phyloP scores from a whole-genome alignment of 345 rosid species.

The Cardamine resedifolia region DNA sequence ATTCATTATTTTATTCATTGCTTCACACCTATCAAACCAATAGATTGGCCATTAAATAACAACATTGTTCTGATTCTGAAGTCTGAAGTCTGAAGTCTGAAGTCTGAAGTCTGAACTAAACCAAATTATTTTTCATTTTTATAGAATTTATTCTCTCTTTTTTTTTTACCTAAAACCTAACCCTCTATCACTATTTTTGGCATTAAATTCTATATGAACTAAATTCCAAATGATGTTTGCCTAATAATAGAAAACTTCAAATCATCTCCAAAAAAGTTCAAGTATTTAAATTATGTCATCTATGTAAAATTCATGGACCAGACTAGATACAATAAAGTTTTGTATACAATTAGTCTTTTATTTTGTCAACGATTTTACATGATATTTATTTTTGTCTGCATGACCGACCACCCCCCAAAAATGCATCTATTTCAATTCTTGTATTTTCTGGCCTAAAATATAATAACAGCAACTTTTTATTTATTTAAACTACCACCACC shows the following conservation, averaged over 20 bases:
- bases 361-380: background rate
- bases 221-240: background rate
- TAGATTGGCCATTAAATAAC: background rate
- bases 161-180: background rate
- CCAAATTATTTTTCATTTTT: background rate
- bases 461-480: too few species aligned
- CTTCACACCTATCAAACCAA: background rate
- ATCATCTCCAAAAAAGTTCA: background rate
- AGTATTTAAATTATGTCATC: background rate
- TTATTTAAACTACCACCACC: background rate
- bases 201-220: background rate
- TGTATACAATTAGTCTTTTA: background rate
- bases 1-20: background rate
- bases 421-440: background rate
- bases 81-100: too few species aligned
- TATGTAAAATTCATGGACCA: background rate
- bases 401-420: too few species aligned
- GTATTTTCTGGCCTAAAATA: background rate
- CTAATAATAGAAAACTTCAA: background rate
- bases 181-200: background rate
- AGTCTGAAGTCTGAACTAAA: background rate
- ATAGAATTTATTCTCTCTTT: background rate
- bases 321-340: background rate
- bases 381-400: too few species aligned
- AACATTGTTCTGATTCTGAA: background rate